These are phyloP conservation scores for Ilyonectria destructans DNA, from an alignment of 2,329 filamentous ascomycete species.

Conservation along the genomic window DNA sequence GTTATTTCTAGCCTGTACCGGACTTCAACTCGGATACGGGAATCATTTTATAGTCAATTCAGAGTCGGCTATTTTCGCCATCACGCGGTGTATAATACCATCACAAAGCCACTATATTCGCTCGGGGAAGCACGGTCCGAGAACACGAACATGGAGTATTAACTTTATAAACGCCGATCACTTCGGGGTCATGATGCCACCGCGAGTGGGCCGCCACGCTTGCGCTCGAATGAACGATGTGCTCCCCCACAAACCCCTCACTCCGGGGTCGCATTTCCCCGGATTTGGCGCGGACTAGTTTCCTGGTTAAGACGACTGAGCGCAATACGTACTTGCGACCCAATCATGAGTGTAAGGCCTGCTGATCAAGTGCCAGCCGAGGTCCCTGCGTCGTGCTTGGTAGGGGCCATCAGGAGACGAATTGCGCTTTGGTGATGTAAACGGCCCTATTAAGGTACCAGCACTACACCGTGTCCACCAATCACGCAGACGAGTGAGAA, in stretches of 20 bases:
- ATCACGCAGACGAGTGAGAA: background rate
- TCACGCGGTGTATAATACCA: slow-evolving; percentile 1
- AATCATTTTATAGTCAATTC: slow-evolving; percentile 5
- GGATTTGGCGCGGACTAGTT: slow-evolving; percentile 25
- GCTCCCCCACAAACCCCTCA: slow-evolving; percentile 19
- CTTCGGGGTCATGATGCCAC: slow-evolving; percentile 17
- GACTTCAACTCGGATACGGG: background rate
- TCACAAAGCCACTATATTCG: background rate
- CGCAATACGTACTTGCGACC: slow-evolving; percentile 18
- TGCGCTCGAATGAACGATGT: slow-evolving; percentile 27
- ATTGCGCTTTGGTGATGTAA: background rate
- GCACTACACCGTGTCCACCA: background rate
- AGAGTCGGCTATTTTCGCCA: background rate
- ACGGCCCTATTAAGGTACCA: background rate
- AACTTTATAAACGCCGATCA: slow-evolving; percentile 1
- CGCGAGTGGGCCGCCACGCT: slow-evolving; percentile 19
- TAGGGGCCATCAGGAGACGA: slow-evolving; percentile 15
- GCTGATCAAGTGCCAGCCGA: slow-evolving; percentile 14
- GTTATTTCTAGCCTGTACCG: background rate
- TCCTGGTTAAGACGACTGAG: slow-evolving; percentile 17
- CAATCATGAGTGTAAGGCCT: slow-evolving; percentile 14
- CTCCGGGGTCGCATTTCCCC: slow-evolving; percentile 25
- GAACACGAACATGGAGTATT: background rate
- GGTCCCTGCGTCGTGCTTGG: background rate
- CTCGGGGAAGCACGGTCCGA: slow-evolving; percentile 17